Evolutionary conservation across 2,329 filamentous ascomycete genomes (phyloP).

Genomic region (Colletotrichum tanaceti): DNA sequence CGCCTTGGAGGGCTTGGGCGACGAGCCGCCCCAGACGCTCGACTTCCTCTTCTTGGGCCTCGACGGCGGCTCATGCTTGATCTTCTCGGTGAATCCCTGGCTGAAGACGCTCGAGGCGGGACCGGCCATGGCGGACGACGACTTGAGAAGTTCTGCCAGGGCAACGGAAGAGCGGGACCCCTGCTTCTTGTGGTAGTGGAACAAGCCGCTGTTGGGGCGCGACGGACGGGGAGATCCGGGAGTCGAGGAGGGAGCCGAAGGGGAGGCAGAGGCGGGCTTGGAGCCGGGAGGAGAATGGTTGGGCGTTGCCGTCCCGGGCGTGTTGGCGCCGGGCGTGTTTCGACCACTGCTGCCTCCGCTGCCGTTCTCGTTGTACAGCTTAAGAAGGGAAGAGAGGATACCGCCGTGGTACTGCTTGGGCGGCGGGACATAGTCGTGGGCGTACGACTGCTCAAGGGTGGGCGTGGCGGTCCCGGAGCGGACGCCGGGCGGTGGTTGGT

Average conservation of each 20-base stretch:
- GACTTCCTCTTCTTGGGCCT: constrained; percentile 50
- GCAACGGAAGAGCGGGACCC: constrained; percentile 58
- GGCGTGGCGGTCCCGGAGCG: constrained; percentile 54
- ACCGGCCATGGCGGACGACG: constrained; percentile 63
- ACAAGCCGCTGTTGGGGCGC: constrained; percentile 53
- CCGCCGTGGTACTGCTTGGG: constrained; percentile 78
- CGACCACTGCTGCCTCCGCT: constrained; percentile 52
- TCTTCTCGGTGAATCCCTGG: constrained; percentile 58
- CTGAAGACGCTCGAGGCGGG: constrained; percentile 59
- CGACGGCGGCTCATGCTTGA: constrained; percentile 53
- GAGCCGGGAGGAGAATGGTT: constrained; percentile 55
- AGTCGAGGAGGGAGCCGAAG: constrained; percentile 36
- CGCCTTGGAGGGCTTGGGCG: constrained; percentile 27
- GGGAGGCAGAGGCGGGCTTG: constrained; percentile 52
- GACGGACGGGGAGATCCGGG: constrained; percentile 47
- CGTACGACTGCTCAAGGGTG: constrained; percentile 61
- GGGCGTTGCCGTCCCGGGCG: constrained; percentile 56
- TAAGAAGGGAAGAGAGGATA: constrained; percentile 78
- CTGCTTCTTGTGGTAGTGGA: constrained; percentile 56
- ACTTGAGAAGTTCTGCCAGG: constrained; percentile 64
- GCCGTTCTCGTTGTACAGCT: constrained; percentile 68
- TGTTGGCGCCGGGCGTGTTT: constrained; percentile 56
- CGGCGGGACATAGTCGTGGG: constrained; percentile 69
- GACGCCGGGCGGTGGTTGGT: constrained; percentile 42
- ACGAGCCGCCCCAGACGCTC: constrained; percentile 33